Evolutionary conservation across 1,284 basidiomycete genomes (phyloP), one percentile per base, ranked within the genome.

Genomic region (Ustanciosporium gigantosporum): DNA sequence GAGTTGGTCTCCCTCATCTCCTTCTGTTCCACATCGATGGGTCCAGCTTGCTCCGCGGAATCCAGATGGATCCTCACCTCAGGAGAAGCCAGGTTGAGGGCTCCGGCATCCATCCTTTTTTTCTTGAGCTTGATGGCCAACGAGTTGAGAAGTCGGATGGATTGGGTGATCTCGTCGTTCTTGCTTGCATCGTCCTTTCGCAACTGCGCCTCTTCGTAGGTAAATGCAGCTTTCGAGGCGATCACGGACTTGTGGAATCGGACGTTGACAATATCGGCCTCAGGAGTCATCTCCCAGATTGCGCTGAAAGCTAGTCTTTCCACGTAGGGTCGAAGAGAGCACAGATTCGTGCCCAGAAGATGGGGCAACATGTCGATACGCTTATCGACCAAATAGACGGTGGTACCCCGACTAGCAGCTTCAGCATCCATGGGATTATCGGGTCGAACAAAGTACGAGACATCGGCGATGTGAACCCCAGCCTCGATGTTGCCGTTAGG

Each of bases 381-480:
- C 80, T 94, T 95, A 82, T 99, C 95, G 2, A 98, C 95, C 5
- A 99, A 84, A 78, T 98, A 99, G 3, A 99, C 95, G 0, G 95
- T 98, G 1, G 94, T 98, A 11, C 95, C 94, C 46, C 95, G 84
- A 13, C 91, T 85, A 14, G 94, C 91, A 15, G 95, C 95, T 79
- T 99, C 95, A 27, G 82, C 86, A 70, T 99, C 95, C 93, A 99
- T 98, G 0, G 95, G 85, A 44, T 89, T 99, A 74, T 94, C 91
- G 3, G 92, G 83, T 44, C 85, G 86, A 1, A 99, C 95, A 72
- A 99, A 99, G 79, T 95, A 87, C 3, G 94, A 94, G 1, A 99
- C 95, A 74, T 99, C 94, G 52, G 95, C 95, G 62, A 98, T 99
- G 78, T 99, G 94, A 62, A 99, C 95, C 41, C 95, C 95, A 23